phyloP scores from a whole-genome alignment of 2,329 filamentous ascomycete species.

The Cytospora mali region DNA sequence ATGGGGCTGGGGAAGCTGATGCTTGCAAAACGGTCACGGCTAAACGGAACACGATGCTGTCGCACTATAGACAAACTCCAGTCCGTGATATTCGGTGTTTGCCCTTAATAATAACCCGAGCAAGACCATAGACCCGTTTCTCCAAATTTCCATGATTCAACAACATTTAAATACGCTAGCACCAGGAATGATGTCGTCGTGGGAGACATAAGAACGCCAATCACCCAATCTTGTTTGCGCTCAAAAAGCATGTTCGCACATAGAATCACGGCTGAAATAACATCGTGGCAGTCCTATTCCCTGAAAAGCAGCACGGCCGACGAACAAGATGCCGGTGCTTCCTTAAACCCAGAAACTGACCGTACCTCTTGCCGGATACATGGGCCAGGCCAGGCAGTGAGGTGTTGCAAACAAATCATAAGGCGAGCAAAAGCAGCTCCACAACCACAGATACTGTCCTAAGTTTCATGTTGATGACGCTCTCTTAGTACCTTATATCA shows the following conservation, averaged over 20 bases:
- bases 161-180: background rate
- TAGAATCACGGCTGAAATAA: background rate
- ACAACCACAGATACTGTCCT: background rate
- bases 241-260: background rate
- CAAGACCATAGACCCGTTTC: background rate
- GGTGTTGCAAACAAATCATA: background rate
- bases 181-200: background rate
- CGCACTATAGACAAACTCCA: background rate
- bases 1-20: slow-evolving; percentile 16
- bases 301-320: background rate
- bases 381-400: background rate
- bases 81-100: slow-evolving; percentile 7
- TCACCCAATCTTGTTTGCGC: background rate
- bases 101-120: slow-evolving; percentile 23
- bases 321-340: background rate
- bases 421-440: background rate
- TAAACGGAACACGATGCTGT: background rate
- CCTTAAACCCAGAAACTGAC: background rate
- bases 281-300: background rate
- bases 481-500: background rate
- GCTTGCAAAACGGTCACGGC: background rate
- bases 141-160: background rate
- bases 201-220: background rate
- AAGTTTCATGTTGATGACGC: background rate
- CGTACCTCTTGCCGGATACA: background rate